Evolutionary conservation across 2,329 filamentous ascomycete species (phyloP), one percentile per base, ranked within the genome.

Genomic region (Tympanopsis confertula): DNA sequence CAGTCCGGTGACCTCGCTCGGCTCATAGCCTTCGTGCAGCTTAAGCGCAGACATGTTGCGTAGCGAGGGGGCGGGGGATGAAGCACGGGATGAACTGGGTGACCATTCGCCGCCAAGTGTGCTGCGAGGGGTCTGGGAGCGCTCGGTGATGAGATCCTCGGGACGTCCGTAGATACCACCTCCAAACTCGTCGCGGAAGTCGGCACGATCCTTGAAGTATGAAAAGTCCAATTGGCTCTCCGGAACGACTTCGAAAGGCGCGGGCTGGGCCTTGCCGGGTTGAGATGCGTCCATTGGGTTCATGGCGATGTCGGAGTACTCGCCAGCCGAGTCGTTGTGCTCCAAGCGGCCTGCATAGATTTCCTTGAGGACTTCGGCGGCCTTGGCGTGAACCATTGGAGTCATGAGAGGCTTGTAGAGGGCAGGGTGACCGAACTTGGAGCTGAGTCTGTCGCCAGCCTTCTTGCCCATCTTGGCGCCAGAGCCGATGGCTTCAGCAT

Each of bases 361-460:
- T 37, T 74, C 63, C 19, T 69, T 68, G 5, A 85, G 65, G 17
- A 78, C 63, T 80, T 75, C 41, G 78, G 74, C 13, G 7, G 76
- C 74, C 51, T 75, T 81, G 33, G 76, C 75, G 43, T 80, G 72
- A 3, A 85, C 80, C 79, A 85, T 84, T 1, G 81, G 81, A 1
- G 78, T 82, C 41, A 81, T 78, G 13, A 86, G 59, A 3, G 74
- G 74, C 49, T 76, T 74, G 56, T 78, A 82, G 3, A 86, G 63
- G 13, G 77, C 79, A 3, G 81, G 81, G 49, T 85, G 78, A 5
- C 77, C 78, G 51, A 82, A 86, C 36, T 72, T 63, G 13, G 66
- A 68, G 47, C 58, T 69, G 37, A 73, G 65, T 49, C 59, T 72
- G 53, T 69, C 78, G 7, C 10, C 10, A 13, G 12, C 30, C 15